phyloP scores from a whole-genome alignment of 345 rosid genomes.

The Xanthoceras sorbifolium region DNA sequence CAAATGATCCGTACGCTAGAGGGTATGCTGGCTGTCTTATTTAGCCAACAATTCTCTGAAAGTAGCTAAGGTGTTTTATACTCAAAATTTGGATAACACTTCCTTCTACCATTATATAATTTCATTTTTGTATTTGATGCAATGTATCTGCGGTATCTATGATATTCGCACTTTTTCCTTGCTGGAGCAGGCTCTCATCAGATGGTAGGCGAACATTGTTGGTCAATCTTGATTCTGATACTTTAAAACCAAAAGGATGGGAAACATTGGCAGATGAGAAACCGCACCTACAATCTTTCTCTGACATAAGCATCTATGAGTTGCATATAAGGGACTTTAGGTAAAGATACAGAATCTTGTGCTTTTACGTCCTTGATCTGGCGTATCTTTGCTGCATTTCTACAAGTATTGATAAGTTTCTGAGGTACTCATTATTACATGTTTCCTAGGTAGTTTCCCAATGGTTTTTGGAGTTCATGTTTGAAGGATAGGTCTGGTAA shows the following conservation, averaged over 20 bases:
- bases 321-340: conserved; percentile 95
- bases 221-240: conserved; percentile 62
- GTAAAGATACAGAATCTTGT: conserved; percentile 38
- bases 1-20: conserved; percentile 95
- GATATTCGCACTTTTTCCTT: conserved; percentile 31
- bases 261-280: conserved; percentile 68
- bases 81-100: conserved; percentile 13
- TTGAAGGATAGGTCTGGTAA: conserved; percentile 1
- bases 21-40: conserved; percentile 59
- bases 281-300: conserved; percentile 53
- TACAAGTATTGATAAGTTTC: background rate
- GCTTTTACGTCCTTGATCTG: conserved; percentile 9
- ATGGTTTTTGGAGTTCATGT: conserved; percentile 14
- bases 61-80: conserved; percentile 22
- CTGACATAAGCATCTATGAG: conserved; percentile 90
- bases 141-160: background rate
- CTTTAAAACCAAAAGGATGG: conserved; percentile 85
- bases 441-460: conserved; percentile 5
- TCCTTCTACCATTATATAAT: background rate
- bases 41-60: conserved; percentile 31
- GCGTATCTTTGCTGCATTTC: conserved; percentile 5
- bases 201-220: conserved; percentile 77
- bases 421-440: background rate
- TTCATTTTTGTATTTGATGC: conserved; percentile 9
- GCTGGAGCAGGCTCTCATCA: conserved; percentile 71